These are phyloP conservation scores for Wickerhamiella domercqiae DNA, from an alignment of 805 yeast genomes.

Conservation along the genomic window DNA sequence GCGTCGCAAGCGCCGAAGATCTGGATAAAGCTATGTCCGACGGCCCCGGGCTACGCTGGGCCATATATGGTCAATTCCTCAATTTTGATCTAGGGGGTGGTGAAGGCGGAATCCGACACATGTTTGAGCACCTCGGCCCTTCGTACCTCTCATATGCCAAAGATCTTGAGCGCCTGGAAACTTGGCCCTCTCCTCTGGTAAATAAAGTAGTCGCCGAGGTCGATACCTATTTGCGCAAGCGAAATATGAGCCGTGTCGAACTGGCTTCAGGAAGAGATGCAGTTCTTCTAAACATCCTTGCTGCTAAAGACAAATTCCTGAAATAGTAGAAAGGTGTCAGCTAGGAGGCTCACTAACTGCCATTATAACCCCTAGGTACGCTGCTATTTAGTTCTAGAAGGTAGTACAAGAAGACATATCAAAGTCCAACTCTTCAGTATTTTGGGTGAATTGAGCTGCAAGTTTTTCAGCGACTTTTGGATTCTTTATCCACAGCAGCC, in stretches of 20 bases:
- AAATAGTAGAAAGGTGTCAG: too few species aligned
- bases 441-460: too few species aligned
- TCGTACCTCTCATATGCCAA: conserved; percentile 6
- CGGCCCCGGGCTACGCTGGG: conserved; percentile 12
- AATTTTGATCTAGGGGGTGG: conserved; percentile 13
- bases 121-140: conserved; percentile 9
- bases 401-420: too few species aligned
- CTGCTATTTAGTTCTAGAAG: too few species aligned
- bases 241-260: conserved; percentile 5
- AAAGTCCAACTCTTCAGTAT: too few species aligned
- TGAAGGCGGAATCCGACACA: conserved; percentile 6
- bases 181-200: conserved; percentile 6
- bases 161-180: conserved; percentile 7
- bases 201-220: conserved; percentile 5
- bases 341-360: too few species aligned
- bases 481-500: too few species aligned
- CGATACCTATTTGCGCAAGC: conserved; percentile 2
- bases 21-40: conserved; percentile 10
- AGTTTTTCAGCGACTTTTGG: too few species aligned
- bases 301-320: conserved; percentile 7
- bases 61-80: conserved; percentile 9
- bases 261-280: conserved; percentile 7
- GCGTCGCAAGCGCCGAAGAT: conserved; percentile 9
- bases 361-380: too few species aligned
- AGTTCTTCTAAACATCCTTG: conserved; percentile 7